Conservation (phyloP, 805 yeast species). For the Candida arabinofermentans region DNA sequence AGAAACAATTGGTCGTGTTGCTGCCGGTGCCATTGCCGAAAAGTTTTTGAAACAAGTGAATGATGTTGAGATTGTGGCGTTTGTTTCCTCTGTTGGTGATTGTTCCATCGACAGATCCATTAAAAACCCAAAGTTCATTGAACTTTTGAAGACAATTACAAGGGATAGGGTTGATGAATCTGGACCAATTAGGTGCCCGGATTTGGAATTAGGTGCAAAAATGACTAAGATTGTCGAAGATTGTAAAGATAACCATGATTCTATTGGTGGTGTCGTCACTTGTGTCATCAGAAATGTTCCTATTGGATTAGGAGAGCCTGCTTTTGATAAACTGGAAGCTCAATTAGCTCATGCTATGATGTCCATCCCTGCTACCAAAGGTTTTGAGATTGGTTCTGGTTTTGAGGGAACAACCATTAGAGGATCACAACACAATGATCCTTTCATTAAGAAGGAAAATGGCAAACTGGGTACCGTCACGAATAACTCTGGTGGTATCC, state of each 20-base stretch:
- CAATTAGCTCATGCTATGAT: constrained; percentile 95
- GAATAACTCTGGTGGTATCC: constrained; percentile 94
- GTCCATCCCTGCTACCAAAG: constrained; percentile 96
- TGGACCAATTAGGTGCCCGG: constrained; percentile 96
- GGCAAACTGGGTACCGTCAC: constrained; percentile 79
- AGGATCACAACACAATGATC: constrained; percentile 93
- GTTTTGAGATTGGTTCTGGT: constrained; percentile 97
- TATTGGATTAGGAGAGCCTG: constrained; percentile 96
- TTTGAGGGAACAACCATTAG: constrained; percentile 85
- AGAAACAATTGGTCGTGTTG: constrained; percentile 98
- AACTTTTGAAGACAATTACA: constrained; percentile 69
- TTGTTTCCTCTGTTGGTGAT: constrained; percentile 89
- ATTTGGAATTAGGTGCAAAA: constrained; percentile 56
- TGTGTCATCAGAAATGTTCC: constrained; percentile 95
- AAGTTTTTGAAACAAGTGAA: constrained; percentile 74
- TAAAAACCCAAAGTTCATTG: constrained; percentile 56
- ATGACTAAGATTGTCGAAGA: constrained; percentile 88
- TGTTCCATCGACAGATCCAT: constrained; percentile 75
- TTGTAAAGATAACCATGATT: constrained; percentile 81
- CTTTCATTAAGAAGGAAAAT: constrained; percentile 56
- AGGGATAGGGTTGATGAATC: constrained; percentile 83
- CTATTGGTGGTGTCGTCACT: constrained; percentile 97
- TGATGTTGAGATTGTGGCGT: constrained; percentile 91
- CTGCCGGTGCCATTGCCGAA: constrained; percentile 98
- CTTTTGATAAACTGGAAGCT: constrained; percentile 95